phyloP scores from a whole-genome alignment of 495 filamentous ascomycete genomes.

The Friedmanniomyces endolithicus region DNA sequence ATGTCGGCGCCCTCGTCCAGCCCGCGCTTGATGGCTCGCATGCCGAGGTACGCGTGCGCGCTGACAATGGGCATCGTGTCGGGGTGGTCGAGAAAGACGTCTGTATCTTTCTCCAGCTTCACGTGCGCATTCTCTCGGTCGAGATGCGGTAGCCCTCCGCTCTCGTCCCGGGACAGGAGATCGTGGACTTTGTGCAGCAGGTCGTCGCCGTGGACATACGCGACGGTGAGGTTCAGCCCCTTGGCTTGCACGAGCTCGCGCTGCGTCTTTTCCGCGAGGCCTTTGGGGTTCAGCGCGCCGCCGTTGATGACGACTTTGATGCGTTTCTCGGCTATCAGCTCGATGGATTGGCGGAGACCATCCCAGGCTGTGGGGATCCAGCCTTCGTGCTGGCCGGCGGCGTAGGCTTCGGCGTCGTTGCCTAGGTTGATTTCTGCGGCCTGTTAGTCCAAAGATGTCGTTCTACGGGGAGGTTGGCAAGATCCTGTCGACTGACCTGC shows the following conservation, averaged over 20 bases:
- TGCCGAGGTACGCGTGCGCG: slow-evolving; percentile 26
- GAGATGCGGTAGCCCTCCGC: slow-evolving; percentile 29
- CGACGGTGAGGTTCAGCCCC: slow-evolving; percentile 32
- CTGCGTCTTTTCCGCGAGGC: slow-evolving; percentile 29
- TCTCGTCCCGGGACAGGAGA: slow-evolving; percentile 21
- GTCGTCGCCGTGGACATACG: slow-evolving; percentile 39
- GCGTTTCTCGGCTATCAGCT: slow-evolving; percentile 32
- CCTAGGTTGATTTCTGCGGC: slow-evolving; percentile 35
- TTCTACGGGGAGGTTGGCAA: not conserved
- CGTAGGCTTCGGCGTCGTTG: slow-evolving; percentile 34
- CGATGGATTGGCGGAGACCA: slow-evolving; percentile 34
- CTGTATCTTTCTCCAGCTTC: slow-evolving; percentile 20
- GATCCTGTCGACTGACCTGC: slow-evolving; percentile 29
- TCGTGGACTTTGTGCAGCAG: slow-evolving; percentile 24
- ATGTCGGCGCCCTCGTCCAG: slow-evolving; percentile 21
- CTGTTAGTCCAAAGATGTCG: too few relatives aligned
- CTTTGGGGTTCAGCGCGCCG: slow-evolving; percentile 35
- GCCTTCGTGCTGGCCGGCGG: slow-evolving; percentile 30
- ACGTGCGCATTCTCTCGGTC: slow-evolving; percentile 27
- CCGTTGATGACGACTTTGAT: slow-evolving; percentile 39
- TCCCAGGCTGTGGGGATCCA: slow-evolving; percentile 37
- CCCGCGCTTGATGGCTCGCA: slow-evolving; percentile 23
- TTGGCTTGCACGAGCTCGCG: slow-evolving; percentile 29
- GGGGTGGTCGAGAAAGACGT: slow-evolving; percentile 19
- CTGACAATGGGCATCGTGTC: slow-evolving; percentile 21